Base-by-base conservation (phyloP, 768 basidiomycete genomes). In the Boletales sp. region DNA sequence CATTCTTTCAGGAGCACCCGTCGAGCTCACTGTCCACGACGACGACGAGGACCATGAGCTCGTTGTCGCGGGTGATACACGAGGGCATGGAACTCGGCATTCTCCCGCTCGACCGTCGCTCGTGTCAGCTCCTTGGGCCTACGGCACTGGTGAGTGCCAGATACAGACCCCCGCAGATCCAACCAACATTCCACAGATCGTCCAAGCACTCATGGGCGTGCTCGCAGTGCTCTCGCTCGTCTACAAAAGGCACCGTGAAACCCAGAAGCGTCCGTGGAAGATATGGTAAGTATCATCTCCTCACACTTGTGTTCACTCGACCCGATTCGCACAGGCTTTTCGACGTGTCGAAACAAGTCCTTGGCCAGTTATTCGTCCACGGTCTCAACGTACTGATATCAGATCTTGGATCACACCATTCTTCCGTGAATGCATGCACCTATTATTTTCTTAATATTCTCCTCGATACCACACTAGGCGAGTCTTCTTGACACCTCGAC, bases 361-460 rank as follows among this genome's bases (percentile, higher is more conserved):
- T 88, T 13, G 95, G 90, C 41, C 87, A 90, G 61, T 75, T 86
- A 73, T 86, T 89, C 60, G 82, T 93, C 4, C 90, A 94, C 62
- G 79, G 78, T 3, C 72, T 81, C 38, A 94, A 94, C 64, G 78
- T 93, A 18, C 70, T 92, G 33, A 81, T 91, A 44, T 93, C 93
- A 25, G 82, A 82, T 58, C 57, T 91, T 31, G 82, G 86, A 21
- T 91, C 93, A 1, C 72, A 81, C 37, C 75, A 81, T 49, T 79
- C 79, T 0, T 76, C 80, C 14, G 79, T 82, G 36, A 96, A 97
- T 66, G 92, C 95, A 5, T 98, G 95, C 57, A 85, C 87, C 25
- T 82, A 82, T 57, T 96, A 97, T 69, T 94, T 96, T 64, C 81
- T 96, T 39, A 94, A 97, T 60, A 87, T 98, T 43, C 73, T 95